Base-by-base conservation (phyloP, 73 alveolate genomes). In the Paramecium sonneborni region DNA sequence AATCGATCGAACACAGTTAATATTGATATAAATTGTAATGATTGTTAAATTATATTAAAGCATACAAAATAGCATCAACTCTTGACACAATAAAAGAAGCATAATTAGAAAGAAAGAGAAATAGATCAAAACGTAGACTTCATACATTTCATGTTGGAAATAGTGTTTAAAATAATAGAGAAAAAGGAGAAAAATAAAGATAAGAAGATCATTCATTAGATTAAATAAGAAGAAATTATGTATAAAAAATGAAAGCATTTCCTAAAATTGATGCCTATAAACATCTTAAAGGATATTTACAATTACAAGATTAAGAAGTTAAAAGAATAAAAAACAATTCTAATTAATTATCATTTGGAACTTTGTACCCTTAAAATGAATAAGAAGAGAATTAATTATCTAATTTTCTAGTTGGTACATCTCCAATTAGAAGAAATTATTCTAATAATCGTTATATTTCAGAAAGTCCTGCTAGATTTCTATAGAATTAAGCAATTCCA, bases 221-320 rank as follows among this genome's bases (percentile, higher is more conserved):
- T 79, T 79, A 79, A 46, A 79, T 79, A 9, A 43, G 76, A 43
- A 79, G 72, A 44, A 79, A 79, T 14, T 79, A 79, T 44, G 41
- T 24, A 79, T 21, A 21, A 23, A 79, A 79, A 46, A 39, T 79
- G 90, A 79, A 79, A 23, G 69, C 76, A 24, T 41, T 79, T 21
- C 90, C 90, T 12, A 79, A 79, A 24, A n/a, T 79, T 38, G 74
- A 79, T 79, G 69, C 76, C 7, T 79, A 79, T 34, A 30, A 79
- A 44, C 90, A 39, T 24, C 43, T 79, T 4, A 79, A 79, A 34
- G 90, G 90, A n/a, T 79, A 79, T 79, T 44, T 79, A 79, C 48
- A 79, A 44, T 43, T 79, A 20, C 23, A 79, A 24, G 90, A 79
- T 79, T 28, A 39, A 38, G 90, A 79, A 79, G 55, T 79, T 23